Base-by-base conservation (phyloP, 257 asterid species). In the Jacaranda copaia region DNA sequence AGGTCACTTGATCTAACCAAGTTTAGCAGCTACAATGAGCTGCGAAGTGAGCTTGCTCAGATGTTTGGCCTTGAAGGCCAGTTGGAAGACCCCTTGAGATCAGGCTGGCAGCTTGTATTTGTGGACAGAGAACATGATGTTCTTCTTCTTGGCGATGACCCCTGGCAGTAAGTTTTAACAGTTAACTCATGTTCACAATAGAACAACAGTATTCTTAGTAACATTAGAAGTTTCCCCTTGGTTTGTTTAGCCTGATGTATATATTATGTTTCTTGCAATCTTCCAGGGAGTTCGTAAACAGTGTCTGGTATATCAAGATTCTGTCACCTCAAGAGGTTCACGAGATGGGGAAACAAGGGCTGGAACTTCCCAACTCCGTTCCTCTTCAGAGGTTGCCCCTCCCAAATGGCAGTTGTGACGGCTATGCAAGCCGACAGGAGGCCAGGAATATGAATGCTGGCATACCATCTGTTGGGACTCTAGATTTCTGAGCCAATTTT, bases 101-200 rank as follows among this genome's bases (percentile, higher is more conserved):
- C 99, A 95, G 98, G 98, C 97, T 95, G 98, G 99, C 99, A 95
- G 99, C 99, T 95, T 95, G 98, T 95, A 86, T 89, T 95, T 76
- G 97, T 93, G 62, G 98, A 95, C 93, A 88, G 99, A 71, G 99
- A 93, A 83, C 88, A 91, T 16, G 99, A 95, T 61, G 88, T 95
- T 62, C 99, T 95, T 86, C 99, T 95, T 72, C 97, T 92, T 13
- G 96, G 96, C 3, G 97, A 92, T 38, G 97, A 90, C 81, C 97
- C 96, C 14, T 92, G 97, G 97, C 93, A 77, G 96, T 92, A 75
- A 85, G 97, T 80, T 60, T 74, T 46, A 49, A 49, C 20, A 11
- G 14, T 57, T 15, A 7, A 9, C 51, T 42, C 12, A 20, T 69
- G 19, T 38, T 64, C 49, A 39, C 4, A 38, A 40, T 43, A 13